Conservation (phyloP, 257 asterid genomes). For the Plectranthus barbatus region DNA sequence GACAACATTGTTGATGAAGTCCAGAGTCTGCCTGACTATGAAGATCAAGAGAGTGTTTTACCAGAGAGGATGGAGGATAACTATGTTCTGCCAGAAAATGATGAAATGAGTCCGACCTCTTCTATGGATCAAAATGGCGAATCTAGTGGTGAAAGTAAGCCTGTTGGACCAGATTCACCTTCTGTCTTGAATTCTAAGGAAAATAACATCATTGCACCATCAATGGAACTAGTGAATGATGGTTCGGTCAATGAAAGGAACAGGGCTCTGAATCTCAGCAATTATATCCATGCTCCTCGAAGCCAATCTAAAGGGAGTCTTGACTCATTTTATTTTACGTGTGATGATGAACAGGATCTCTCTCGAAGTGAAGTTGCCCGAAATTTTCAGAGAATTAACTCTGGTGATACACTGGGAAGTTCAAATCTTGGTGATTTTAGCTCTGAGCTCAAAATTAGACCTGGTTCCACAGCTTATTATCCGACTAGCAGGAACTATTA, state of each 20-base stretch:
- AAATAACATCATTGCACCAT: constrained; percentile 15
- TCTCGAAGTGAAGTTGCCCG: constrained; percentile 17
- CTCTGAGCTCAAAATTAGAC: constrained; percentile 21
- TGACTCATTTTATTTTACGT: constrained; percentile 18
- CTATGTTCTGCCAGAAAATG: constrained; percentile 11
- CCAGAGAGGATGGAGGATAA: constrained; percentile 12
- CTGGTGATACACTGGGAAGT: constrained; percentile 31
- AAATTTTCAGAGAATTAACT: constrained; percentile 30
- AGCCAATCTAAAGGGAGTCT: constrained; percentile 25
- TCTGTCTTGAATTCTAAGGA: constrained; percentile 15
- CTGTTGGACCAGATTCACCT: constrained; percentile 8
- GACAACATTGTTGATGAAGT: not conserved
- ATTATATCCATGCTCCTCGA: constrained; percentile 18
- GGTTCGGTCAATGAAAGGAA: not conserved
- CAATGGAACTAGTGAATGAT: constrained; percentile 10
- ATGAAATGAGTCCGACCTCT: constrained; percentile 13
- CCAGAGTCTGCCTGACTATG: constrained; percentile 14
- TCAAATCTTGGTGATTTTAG: constrained; percentile 16
- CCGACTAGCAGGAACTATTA: constrained; percentile 39
- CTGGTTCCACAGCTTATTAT: constrained; percentile 22
- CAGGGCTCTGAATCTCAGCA: not conserved
- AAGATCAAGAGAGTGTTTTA: constrained; percentile 13
- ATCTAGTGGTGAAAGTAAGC: constrained; percentile 10
- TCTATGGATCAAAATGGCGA: constrained; percentile 17
- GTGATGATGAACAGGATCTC: constrained; percentile 35